phyloP scores from a whole-genome alignment of 805 yeast species.

The Candida anglica region DNA sequence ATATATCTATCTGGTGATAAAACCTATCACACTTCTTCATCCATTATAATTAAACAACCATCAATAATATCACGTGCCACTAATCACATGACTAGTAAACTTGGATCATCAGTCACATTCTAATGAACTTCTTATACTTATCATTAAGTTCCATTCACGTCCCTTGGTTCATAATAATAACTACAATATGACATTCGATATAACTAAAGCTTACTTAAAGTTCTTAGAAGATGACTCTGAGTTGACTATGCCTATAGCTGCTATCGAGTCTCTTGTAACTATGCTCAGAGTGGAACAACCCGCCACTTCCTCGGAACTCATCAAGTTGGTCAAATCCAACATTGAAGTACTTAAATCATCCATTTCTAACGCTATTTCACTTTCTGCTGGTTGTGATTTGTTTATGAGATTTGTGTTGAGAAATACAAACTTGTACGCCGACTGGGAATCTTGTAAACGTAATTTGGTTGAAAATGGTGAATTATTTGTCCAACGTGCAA shows the following conservation, averaged over 20 bases:
- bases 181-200: constrained; percentile 72
- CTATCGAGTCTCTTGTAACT: constrained; percentile 89
- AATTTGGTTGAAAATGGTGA: constrained; percentile 93
- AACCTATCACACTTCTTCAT: too few species aligned
- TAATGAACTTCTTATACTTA: not conserved
- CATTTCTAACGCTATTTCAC: constrained; percentile 86
- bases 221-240: constrained; percentile 89
- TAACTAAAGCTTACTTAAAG: constrained; percentile 72
- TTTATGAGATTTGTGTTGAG: constrained; percentile 90
- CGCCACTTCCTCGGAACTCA: constrained; percentile 88
- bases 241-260: constrained; percentile 99
- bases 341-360: constrained; percentile 69
- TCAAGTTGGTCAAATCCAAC: constrained; percentile 73
- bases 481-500: constrained; percentile 85
- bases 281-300: constrained; percentile 81
- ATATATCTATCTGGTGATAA: too few species aligned
- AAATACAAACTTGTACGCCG: constrained; percentile 81
- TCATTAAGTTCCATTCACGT: too few species aligned
- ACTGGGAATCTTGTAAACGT: constrained; percentile 90
- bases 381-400: constrained; percentile 96
- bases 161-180: too few species aligned
- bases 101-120: not conserved
- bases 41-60: too few species aligned
- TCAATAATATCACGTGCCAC: too few species aligned
- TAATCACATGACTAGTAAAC: too few species aligned